These are phyloP conservation scores for Iodosphaeria phyllophila DNA, from an alignment of 2,329 filamentous ascomycete genomes.

Conservation along the genomic window DNA sequence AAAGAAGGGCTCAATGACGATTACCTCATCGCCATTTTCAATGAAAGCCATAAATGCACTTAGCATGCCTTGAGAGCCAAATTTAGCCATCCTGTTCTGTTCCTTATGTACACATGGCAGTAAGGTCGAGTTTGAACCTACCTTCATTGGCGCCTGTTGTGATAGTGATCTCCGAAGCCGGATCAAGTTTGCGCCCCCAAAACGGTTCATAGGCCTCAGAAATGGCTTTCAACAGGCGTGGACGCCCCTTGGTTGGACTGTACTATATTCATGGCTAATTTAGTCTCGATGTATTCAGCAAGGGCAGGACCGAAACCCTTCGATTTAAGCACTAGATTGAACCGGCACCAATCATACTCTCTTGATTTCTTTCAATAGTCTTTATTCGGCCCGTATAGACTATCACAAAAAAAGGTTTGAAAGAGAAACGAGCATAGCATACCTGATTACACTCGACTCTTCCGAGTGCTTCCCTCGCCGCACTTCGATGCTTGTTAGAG, in stretches of 20 bases:
- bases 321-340: too few species aligned
- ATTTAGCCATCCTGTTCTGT: too few species aligned
- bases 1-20: conserved; percentile 96
- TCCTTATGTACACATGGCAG: not conserved
- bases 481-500: too few species aligned
- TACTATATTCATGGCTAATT: too few species aligned
- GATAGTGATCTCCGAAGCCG: conserved; percentile 84
- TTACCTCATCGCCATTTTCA: conserved; percentile 87
- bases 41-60: conserved; percentile 97
- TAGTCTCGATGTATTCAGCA: too few species aligned
- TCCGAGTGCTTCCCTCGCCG: conserved; percentile 77
- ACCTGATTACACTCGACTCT: conserved; percentile 96
- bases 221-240: conserved; percentile 80
- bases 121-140: conserved; percentile 5
- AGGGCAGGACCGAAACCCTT: too few species aligned
- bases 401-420: too few species aligned
- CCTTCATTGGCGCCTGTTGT: conserved; percentile 82
- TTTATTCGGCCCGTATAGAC: too few species aligned
- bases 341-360: too few species aligned
- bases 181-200: conserved; percentile 67
- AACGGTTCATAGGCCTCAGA: conserved; percentile 81
- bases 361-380: too few species aligned
- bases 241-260: conserved; percentile 84
- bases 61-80: conserved; percentile 53
- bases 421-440: too few species aligned